Evolutionary conservation across 306 rosid genomes (phyloP), one percentile per base, ranked within the genome.

Genomic region (Cucurbita maxima): DNA sequence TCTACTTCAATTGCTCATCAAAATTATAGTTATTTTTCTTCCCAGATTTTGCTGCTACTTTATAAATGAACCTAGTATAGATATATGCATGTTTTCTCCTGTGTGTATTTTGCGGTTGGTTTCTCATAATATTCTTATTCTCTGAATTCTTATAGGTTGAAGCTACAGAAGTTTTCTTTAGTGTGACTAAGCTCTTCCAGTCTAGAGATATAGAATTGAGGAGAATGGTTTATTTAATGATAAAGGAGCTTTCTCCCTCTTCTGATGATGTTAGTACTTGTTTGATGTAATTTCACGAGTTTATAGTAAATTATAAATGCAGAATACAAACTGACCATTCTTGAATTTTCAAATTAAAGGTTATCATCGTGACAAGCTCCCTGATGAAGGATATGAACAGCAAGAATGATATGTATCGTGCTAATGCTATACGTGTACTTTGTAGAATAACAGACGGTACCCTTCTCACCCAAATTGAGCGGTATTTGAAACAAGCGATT

Each of bases 371-470:
- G 84, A 94, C 99, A 10, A 91, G 99, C 87, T 94, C 99, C 79
- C 88, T 91, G 66, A 94, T 94, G 99, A 94, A 94, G 88, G 99
- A 94, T 84, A 94, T 94, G 99, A 94, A 85, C 76, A 91, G 99
- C 78, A 94, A 89, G 82, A 91, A 90, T 22, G 99, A 94, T 79
- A 94, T 94, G 99, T 94, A 91, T 68, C 81, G 97, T 80, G 99
- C 99, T 60, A 94, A 94, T 94, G 91, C 99, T 64, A 94, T 94
- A 68, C 99, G 97, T 58, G 99, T 94, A 75, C 96, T 94, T 16
- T 94, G 99, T 75, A 92, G 91, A 74, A 94, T 94, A 75, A 94
- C 96, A 4, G 99, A 91, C 77, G 97, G 99, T 79, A 91, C 99
- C 52, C 97, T 94, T 80, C 96, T 94, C 72, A 85, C 97, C 50